Base-by-base conservation (phyloP, 345 rosid genomes). In the Dipteronia dyeriana region DNA sequence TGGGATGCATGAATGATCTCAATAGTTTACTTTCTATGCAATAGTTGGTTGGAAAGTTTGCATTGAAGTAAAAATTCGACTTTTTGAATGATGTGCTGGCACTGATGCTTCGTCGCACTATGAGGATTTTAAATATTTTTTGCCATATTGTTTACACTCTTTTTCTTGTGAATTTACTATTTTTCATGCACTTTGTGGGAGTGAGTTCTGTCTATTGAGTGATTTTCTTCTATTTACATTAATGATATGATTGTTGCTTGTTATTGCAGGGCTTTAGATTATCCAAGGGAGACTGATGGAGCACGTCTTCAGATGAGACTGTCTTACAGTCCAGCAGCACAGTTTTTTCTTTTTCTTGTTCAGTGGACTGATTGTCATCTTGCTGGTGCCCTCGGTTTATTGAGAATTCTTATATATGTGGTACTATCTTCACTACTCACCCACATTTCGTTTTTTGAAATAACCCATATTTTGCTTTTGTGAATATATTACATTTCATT, bases 351-450 rank as follows among this genome's bases (percentile, higher is more conserved):
- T 43, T 92, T 94, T 79, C 98, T 96, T 78, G 98, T 94, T 69
- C 97, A 91, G 62, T 95, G 99, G 99, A 93, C 97, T 34, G 94
- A 92, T 79, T 94, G 95, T 84, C 87, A 94, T 78, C 92, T 96
- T 1, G 99, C 99, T 45, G 99, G 98, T 71, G 83, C 97, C 8
- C 89, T 96, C 31, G 98, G 99, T 23, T 86, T 96, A 68, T 96
- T 96, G 43, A 90, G 99, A 80, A 85, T 95, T 73, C 97, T 93
- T 62, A 87, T 92, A 69, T 93, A 91, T 68, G 86, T 85, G 97
- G 95, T 93, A 84, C 59, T 5, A 31, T 82, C 64, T 66, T 61
- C 54, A 39, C 43, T 72, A 34, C 39, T 53, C 0, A 26, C 51
- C 76, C 43, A 38, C 25, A 9, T 29, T 64, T 67, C 3, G 13